Base-by-base conservation (phyloP, 139 green algal species). In the Tetratostichococcus sp. region DNA sequence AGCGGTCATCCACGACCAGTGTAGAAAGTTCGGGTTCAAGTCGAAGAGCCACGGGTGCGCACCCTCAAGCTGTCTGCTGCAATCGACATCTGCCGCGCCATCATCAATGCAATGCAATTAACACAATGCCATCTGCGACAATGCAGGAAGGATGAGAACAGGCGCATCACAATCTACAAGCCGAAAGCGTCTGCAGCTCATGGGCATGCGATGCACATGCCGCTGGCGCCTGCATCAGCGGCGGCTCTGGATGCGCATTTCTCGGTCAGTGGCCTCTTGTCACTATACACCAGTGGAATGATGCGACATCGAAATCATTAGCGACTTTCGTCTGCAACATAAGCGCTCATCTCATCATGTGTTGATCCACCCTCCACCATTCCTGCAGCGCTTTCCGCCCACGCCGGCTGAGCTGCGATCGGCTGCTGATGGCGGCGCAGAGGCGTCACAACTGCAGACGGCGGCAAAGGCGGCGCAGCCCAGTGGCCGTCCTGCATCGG, bases 1-100 rank as follows among this genome's bases (percentile, higher is more conserved):
- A 16, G 89, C 89, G 0, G 77, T 95, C 62, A 84, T 94, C 35
- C 90, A 94, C 67, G 57, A 66, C 28, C 77, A 90, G 35, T 91
- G 86, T 73, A 86, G 81, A 43, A 91, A 91, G 65, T 87, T 86
- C 34, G 89, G 89, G 43, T 87, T 91, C 57, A 72, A 33, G 19
- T 88, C 79, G 57, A 91, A 88, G 43, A 84, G 74, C 35, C 59
- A 85, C 31, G 86, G 85, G 81, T 87, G 58, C 50, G 78, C 30
- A 33, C 14, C 30, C 28, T 3, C 30, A 59, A 31, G 35, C 17
- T 66, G 65, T 59, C n/a, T 14, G 35, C 42, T 70, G 50, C 69
- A 75, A 34, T 28, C 42, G 5, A 65, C 43, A n/a, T n/a, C n/a
- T n/a, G n/a, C n/a, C n/a, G n/a, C n/a, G n/a, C n/a, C n/a, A n/a